Percentiles rank a stretch among this genome's conserved stretches.
These are phyloP conservation scores for Gonium pectorale DNA, from an alignment of 139 green algal genomes.

Conservation along the genomic window DNA sequence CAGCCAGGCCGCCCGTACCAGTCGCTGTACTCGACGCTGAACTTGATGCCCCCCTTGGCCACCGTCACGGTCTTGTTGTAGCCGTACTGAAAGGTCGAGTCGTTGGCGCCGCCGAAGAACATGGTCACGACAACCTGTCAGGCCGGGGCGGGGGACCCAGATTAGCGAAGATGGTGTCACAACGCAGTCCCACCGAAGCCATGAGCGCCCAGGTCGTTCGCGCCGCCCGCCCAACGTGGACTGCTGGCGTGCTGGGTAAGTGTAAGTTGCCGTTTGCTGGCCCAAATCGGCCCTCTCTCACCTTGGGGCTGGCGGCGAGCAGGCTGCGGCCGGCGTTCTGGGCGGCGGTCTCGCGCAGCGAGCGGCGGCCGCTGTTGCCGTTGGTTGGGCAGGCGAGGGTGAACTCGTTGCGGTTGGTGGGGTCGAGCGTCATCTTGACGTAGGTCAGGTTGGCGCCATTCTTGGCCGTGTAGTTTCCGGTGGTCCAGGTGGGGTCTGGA, in stretches of 20 bases:
- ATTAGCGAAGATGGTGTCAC: too few relatives aligned
- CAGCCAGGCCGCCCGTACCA: constrained; percentile 1
- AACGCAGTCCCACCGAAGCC: too few relatives aligned
- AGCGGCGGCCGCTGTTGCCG: not conserved
- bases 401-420: not conserved
- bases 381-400: not conserved
- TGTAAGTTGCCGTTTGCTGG: too few relatives aligned
- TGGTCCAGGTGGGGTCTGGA: not conserved
- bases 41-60: constrained; percentile 11
- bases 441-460: not conserved
- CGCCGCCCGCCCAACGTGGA: too few relatives aligned
- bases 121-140: constrained; percentile 10
- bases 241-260: too few relatives aligned
- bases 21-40: constrained; percentile 2
- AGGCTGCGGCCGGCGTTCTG: too few relatives aligned
- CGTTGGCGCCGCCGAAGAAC: not conserved
- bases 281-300: too few relatives aligned
- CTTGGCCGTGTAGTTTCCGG: not conserved
- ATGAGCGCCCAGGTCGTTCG: too few relatives aligned
- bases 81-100: constrained; percentile 2
- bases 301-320: too few relatives aligned
- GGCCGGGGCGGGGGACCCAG: too few relatives aligned
- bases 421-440: not conserved
- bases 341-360: not conserved
- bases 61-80: constrained; percentile 16